Evolutionary conservation across 2,329 filamentous ascomycete species (phyloP), one percentile per base, ranked within the genome.

Genomic region (Ceratocystis cacaofunesta): DNA sequence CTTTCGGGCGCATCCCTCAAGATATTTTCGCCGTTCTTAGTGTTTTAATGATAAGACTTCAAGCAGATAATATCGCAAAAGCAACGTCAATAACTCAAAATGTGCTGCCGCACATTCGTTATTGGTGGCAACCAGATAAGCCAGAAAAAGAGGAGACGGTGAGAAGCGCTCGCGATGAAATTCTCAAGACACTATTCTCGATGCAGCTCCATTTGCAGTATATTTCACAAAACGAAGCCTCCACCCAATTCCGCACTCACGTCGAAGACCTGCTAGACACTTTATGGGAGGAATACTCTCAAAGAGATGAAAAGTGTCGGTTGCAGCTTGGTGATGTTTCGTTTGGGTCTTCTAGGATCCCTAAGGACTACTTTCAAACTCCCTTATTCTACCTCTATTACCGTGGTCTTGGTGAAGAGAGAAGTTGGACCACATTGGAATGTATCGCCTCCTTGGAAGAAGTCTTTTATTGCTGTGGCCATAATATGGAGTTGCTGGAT

Each of bases 211-310:
- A 87, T 69, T 76, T 89, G 58, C 79, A 88, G 69, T 76, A 82
- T 66, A 71, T 88, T 41, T 73, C 80, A 30, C 72, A 81, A 63
- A 72, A 75, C 6, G 72, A 74, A 1, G 1, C 61, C 17, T 74
- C 76, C 69, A 73, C 71, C 66, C 72, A 70, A 65, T 74, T 79
- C 65, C 73, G 74, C 32, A 77, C 71, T 57, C 74, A 80, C 69
- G 65, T 95, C 5, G 83, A 87, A 68, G 81, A 82, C n/a, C 74
- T 96, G 1, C 72, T 85, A 43, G 86, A 91, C 57, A 78, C 81
- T 3, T 75, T 99, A n/a, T 87, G 86, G 77, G 76, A 77, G 7
- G 92, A 96, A 71, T 97, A 97, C 74, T 79, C 83, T 3, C 85
- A 80, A 69, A 82, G 90, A 68, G 79, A 84, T 44, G 85, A 88